phyloP scores from a whole-genome alignment of 192 early-diverging fungal species.

The Rhizophagus prolifer region DNA sequence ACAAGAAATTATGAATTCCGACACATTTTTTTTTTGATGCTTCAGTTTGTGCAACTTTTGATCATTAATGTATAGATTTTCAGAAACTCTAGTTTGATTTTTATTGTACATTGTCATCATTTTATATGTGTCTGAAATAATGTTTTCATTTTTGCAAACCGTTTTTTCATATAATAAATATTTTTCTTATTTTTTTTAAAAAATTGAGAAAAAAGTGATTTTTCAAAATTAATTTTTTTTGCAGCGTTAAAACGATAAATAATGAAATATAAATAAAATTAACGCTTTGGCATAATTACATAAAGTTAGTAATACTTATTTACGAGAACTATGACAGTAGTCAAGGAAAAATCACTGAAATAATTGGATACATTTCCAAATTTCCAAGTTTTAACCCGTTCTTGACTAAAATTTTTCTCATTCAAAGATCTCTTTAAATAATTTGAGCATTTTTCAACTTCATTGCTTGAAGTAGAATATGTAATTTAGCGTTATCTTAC shows the following conservation, averaged over 20 bases:
- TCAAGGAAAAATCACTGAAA: too few relatives aligned
- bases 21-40: slow-evolving; percentile 3
- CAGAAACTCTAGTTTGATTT: slow-evolving; percentile 62
- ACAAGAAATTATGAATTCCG: neutral
- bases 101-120: slow-evolving; percentile 22
- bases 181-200: too few relatives aligned
- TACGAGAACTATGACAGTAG: too few relatives aligned
- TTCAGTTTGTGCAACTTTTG: slow-evolving; percentile 47
- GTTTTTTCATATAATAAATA: too few relatives aligned
- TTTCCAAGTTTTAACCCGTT: too few relatives aligned
- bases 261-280: too few relatives aligned
- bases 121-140: neutral
- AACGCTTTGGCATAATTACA: too few relatives aligned
- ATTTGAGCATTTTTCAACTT: slow-evolving; percentile 17
- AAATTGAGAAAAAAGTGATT: too few relatives aligned
- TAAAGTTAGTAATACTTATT: too few relatives aligned
- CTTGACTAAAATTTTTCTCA: slow-evolving; percentile 26
- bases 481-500: neutral
- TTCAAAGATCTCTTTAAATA: slow-evolving; percentile 31
- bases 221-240: too few relatives aligned
- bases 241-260: too few relatives aligned
- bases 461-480: slow-evolving; percentile 29
- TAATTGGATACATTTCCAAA: slow-evolving; percentile 31
- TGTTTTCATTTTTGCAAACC: too few relatives aligned
- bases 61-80: slow-evolving; percentile 39